These are phyloP conservation scores for Calonectria hawksworthii DNA, from an alignment of 2,329 filamentous ascomycete genomes.

Conservation along the genomic window DNA sequence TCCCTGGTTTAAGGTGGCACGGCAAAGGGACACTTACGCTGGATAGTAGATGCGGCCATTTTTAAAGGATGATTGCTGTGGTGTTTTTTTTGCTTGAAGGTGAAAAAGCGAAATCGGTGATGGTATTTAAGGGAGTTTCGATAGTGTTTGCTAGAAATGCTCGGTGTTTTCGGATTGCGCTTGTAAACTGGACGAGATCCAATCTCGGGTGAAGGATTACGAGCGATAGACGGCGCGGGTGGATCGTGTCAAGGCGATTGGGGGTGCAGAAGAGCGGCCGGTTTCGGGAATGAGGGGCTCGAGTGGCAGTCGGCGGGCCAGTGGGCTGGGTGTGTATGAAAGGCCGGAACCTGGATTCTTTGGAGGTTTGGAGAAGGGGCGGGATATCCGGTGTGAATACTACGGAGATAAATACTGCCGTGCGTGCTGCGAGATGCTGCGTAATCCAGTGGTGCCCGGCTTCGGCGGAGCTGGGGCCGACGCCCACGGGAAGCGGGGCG, in stretches of 20 bases:
- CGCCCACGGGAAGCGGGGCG: constrained; percentile 28
- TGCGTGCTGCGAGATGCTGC: constrained; percentile 3
- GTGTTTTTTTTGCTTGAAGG: background rate
- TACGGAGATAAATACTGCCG: constrained; percentile 21
- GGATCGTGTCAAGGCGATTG: background rate
- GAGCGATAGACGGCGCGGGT: background rate
- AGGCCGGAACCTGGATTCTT: background rate
- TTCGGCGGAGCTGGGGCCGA: constrained; percentile 26
- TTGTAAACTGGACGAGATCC: background rate
- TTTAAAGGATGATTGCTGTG: background rate
- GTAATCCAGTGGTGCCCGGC: constrained; percentile 27
- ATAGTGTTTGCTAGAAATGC: background rate
- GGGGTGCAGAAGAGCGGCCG: background rate
- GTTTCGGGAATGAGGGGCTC: background rate
- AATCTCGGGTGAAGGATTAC: constrained; percentile 11
- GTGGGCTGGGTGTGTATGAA: background rate
- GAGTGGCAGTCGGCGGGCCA: background rate
- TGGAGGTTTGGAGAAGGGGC: constrained; percentile 1
- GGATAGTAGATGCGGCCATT: constrained; percentile 41
- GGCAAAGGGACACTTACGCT: constrained; percentile 29
- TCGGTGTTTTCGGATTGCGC: background rate
- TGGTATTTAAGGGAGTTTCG: constrained; percentile 1
- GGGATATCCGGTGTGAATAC: constrained; percentile 27
- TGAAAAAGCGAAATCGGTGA: background rate
- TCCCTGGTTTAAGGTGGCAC: background rate